Evolutionary conservation across 345 rosid species (phyloP).

Genomic region (Reutealis trisperma): DNA sequence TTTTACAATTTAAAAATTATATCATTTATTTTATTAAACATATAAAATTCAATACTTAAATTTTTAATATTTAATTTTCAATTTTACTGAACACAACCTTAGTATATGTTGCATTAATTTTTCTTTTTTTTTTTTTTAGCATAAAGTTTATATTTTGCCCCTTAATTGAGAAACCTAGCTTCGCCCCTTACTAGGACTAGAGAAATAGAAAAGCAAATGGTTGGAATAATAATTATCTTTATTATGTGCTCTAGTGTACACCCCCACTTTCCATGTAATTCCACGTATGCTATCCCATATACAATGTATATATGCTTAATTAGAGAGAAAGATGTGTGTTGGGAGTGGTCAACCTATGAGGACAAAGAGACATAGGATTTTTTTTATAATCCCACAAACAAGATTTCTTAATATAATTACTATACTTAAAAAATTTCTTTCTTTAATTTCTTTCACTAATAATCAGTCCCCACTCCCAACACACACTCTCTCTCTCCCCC

Average conservation of each 20-base stretch:
- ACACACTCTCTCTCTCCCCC: neutral
- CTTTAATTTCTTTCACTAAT: conserved; percentile 5
- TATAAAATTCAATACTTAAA: too few species aligned
- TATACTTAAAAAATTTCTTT: neutral
- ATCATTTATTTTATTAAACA: too few species aligned
- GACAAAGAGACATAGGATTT: conserved; percentile 12
- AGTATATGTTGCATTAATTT: too few species aligned
- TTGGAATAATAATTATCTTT: conserved; percentile 24
- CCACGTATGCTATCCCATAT: conserved; percentile 20
- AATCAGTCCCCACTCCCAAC: neutral
- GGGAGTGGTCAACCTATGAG: conserved; percentile 30
- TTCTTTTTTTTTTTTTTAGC: too few species aligned
- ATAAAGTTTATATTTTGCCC: too few species aligned
- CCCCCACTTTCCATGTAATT: conserved; percentile 38
- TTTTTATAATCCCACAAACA: conserved; percentile 13
- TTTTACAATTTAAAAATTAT: too few species aligned
- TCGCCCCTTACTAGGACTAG: too few species aligned
- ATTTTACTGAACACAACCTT: too few species aligned
- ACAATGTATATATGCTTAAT: neutral
- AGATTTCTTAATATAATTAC: conserved; percentile 5
- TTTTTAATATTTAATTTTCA: too few species aligned
- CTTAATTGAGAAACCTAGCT: too few species aligned
- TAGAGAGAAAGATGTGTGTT: neutral
- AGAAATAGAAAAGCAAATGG: conserved; percentile 11
- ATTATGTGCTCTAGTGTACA: conserved; percentile 13